These are phyloP conservation scores for Nemania serpens DNA, from an alignment of 2,329 filamentous ascomycete genomes.

Conservation along the genomic window DNA sequence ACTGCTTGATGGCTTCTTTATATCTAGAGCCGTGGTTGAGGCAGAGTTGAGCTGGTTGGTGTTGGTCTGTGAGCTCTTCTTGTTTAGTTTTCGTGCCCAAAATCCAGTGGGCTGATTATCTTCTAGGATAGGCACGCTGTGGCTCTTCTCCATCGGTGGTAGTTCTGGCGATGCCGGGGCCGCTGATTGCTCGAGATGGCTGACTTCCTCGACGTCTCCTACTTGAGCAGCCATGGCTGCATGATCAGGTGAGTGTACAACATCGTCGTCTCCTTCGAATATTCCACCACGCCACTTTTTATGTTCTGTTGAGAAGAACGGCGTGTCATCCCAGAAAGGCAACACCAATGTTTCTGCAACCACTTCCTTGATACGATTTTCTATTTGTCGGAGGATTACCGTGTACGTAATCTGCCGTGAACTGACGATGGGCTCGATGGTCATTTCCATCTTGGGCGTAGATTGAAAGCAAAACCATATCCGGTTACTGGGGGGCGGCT, in stretches of 20 bases:
- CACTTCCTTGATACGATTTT: constrained; percentile 92
- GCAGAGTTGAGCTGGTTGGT: constrained; percentile 42
- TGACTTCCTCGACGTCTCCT: constrained; percentile 55
- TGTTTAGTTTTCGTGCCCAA: constrained; percentile 56
- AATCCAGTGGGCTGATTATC: constrained; percentile 47
- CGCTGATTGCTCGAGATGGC: constrained; percentile 48
- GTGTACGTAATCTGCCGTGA: constrained; percentile 94
- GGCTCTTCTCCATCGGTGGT: constrained; percentile 60
- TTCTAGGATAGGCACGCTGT: constrained; percentile 54
- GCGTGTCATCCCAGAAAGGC: constrained; percentile 95
- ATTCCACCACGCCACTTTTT: constrained; percentile 86
- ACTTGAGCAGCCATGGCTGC: constrained; percentile 49
- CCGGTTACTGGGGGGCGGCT: constrained; percentile 92
- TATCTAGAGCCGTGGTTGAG: constrained; percentile 55
- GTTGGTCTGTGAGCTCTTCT: constrained; percentile 40
- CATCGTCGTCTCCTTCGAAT: constrained; percentile 63
- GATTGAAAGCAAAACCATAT: constrained; percentile 95
- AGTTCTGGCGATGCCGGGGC: constrained; percentile 45
- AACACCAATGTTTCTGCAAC: constrained; percentile 88
- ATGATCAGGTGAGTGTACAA: constrained; percentile 45
- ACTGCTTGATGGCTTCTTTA: constrained; percentile 47
- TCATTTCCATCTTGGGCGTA: constrained; percentile 92
- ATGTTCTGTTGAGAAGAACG: constrained; percentile 80
- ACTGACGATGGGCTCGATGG: constrained; percentile 95
- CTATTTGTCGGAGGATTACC: constrained; percentile 88